Conservation (phyloP, 2,329 filamentous ascomycete species). For the Mycogone perniciosa region DNA sequence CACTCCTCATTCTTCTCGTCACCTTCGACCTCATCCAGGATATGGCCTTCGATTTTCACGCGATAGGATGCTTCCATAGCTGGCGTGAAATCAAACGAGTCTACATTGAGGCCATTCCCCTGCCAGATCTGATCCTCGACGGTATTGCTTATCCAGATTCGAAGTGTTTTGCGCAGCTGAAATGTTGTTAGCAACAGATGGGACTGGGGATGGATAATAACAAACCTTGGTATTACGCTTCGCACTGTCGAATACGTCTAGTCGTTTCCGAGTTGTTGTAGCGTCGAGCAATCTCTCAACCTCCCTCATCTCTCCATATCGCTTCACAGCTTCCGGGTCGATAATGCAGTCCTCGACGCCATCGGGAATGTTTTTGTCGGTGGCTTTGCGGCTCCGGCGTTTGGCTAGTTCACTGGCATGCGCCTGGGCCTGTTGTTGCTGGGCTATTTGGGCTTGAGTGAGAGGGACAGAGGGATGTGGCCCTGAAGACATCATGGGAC, state of each 20-base stretch:
- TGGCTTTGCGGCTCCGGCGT: conserved; percentile 80
- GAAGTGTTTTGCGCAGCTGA: conserved; percentile 73
- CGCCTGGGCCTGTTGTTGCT: conserved; percentile 46
- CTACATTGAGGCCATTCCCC: conserved; percentile 57
- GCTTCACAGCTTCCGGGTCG: conserved; percentile 66
- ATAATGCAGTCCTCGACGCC: conserved; percentile 77
- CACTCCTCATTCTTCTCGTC: conserved; percentile 44
- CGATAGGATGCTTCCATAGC: conserved; percentile 74
- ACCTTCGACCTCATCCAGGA: conserved; percentile 65
- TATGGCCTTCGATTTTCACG: conserved; percentile 83
- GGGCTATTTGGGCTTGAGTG: conserved; percentile 47
- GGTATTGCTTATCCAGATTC: conserved; percentile 93
- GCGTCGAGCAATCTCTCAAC: conserved; percentile 85
- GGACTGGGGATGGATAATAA: neutral
- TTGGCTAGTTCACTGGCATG: conserved; percentile 63
- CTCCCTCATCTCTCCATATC: conserved; percentile 79
- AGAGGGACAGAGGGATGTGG: conserved; percentile 46
- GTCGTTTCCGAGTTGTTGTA: conserved; percentile 85
- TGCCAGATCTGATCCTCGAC: conserved; percentile 95
- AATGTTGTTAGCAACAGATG: conserved; percentile 12
- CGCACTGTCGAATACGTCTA: conserved; percentile 81
- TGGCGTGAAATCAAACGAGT: conserved; percentile 75
- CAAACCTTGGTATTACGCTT: conserved; percentile 24
- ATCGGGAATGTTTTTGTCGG: conserved; percentile 90
- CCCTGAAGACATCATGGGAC: conserved; percentile 51